Evolutionary conservation across 129 eudicot genomes (phyloP).

Genomic region (Oenanthe sinensis): DNA sequence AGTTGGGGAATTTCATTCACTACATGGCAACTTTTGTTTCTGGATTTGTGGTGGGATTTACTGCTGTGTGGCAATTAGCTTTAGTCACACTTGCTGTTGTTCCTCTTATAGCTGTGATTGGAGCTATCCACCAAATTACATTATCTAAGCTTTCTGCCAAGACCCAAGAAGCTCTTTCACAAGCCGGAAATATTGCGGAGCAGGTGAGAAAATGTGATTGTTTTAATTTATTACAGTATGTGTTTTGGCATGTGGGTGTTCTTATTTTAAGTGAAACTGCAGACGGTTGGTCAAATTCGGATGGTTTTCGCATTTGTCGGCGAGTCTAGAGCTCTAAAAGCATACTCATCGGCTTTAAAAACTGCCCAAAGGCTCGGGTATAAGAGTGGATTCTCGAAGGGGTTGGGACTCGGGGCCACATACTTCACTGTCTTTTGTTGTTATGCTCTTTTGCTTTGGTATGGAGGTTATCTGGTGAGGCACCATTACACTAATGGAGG

Average conservation of each 20-base stretch:
- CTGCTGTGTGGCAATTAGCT: slow-evolving; percentile 98
- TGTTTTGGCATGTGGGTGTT: slow-evolving; percentile 3
- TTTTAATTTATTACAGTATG: not conserved
- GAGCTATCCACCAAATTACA: slow-evolving; percentile 73
- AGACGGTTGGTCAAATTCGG: slow-evolving; percentile 89
- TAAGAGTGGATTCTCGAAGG: slow-evolving; percentile 87
- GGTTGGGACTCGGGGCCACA: slow-evolving; percentile 92
- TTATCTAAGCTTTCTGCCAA: slow-evolving; percentile 68
- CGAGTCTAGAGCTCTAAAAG: slow-evolving; percentile 70
- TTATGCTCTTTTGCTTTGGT: slow-evolving; percentile 94
- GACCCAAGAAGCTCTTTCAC: slow-evolving; percentile 89
- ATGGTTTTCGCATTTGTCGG: slow-evolving; percentile 85
- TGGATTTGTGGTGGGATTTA: slow-evolving; percentile 97
- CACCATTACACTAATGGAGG: slow-evolving; percentile 96
- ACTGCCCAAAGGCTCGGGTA: slow-evolving; percentile 79
- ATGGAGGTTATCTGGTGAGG: slow-evolving; percentile 93
- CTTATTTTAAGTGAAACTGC: slow-evolving; percentile 30
- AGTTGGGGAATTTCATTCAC: slow-evolving; percentile 96
- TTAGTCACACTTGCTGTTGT: slow-evolving; percentile 91
- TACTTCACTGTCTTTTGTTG: slow-evolving; percentile 91
- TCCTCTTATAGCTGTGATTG: slow-evolving; percentile 90
- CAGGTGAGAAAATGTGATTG: slow-evolving; percentile 45
- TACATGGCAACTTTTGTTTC: slow-evolving; percentile 94
- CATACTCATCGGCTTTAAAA: slow-evolving; percentile 70
- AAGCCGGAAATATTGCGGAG: slow-evolving; percentile 96